Evolutionary conservation across 108 stramenopile genomes (phyloP), one percentile per base, ranked within the genome.

Genomic region (Seminavis robusta): DNA sequence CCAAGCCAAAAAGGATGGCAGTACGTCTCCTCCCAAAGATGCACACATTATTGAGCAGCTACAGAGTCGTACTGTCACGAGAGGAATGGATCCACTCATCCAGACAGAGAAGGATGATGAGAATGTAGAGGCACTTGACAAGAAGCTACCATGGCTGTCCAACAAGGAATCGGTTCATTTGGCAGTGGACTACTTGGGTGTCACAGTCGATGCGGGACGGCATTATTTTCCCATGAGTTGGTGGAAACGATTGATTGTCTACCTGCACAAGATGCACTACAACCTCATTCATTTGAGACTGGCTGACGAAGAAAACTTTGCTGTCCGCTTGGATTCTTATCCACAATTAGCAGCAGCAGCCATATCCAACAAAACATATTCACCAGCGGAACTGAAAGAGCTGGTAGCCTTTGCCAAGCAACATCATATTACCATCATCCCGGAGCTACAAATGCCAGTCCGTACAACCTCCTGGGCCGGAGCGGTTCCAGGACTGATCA

Each of bases 261-360:
- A 61, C 11, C 19, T 77, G 0, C 16, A 47, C 7, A 2, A 56
- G 7, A 8, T 77, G 47, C 43, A 55, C 30, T 73, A 72, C 62
- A 77, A 77, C 40, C 57, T 62, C 23, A 32, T 77, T 16, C 76
- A 77, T 49, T 73, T 77, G 17, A 60, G 76, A 33, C 36, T 77
- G 56, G 73, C 76, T 1, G 76, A 77, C 42, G 76, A 77, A 59
- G 71, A 77, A 56, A 45, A 44, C 15, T 71, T 71, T 25, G 44
- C 47, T 41, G 33, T 71, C 17, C 34, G 27, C 0, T 20, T 67
- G 2, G 49, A 59, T 4, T 52, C 10, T 23, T 33, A 39, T 33
- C 58, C 66, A 16, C 42, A 61, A 34, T 34, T 52, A 29, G 45
- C 32, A 4, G 19, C 55, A 1, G 23, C 55, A 24, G 6, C 11